Percentiles rank a stretch among this genome's conserved stretches.
Conservation (phyloP, 2,329 filamentous ascomycete genomes). For the Talaromyces atroroseus region DNA sequence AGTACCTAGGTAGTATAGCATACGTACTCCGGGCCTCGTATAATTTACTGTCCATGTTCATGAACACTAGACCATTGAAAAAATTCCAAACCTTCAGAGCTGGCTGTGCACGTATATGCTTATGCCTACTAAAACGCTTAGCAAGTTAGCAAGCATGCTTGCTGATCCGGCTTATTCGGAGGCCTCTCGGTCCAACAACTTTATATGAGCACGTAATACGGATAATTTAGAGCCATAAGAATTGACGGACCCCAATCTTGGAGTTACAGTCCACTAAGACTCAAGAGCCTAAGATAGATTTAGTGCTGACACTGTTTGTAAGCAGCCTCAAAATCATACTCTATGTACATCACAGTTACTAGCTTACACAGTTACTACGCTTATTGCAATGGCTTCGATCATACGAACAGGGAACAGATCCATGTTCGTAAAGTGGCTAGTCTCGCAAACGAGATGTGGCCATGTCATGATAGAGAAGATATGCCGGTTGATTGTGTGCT, state of each 20-base stretch:
- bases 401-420: not conserved
- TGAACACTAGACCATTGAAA: not conserved
- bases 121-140: not conserved
- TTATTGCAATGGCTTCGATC: not conserved
- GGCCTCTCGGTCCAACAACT: not conserved
- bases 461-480: no score
- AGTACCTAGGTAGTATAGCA: not conserved
- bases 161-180: slow-evolving; percentile 2
- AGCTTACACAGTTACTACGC: no score
- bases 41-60: not conserved
- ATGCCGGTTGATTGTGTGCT: no score
- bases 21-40: not conserved
- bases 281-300: not conserved
- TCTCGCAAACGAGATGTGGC: not conserved
- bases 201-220: not conserved
- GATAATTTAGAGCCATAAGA: not conserved
- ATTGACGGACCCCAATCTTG: not conserved
- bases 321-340: not conserved
- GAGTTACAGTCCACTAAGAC: not conserved
- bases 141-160: not conserved
- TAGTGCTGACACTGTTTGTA: not conserved
- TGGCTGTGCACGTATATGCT: not conserved
- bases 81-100: not conserved
- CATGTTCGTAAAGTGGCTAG: not conserved
- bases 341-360: not conserved